A percentile compares a stretch with the other conserved stretches of the same genome.
Evolutionary conservation across 805 yeast species (phyloP).

Genomic region (Candida hispaniensis): DNA sequence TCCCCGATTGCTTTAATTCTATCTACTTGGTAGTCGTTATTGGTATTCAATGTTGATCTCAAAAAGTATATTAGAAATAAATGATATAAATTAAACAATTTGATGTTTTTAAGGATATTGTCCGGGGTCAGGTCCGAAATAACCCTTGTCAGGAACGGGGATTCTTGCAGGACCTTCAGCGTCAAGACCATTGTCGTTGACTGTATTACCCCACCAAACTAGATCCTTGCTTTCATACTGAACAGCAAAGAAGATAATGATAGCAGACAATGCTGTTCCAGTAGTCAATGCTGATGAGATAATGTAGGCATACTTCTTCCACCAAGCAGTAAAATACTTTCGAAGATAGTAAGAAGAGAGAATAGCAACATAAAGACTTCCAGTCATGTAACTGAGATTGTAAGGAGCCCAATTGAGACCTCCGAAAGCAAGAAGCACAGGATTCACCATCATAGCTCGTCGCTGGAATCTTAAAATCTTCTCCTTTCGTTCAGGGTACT

Average conservation of each 20-base stretch:
- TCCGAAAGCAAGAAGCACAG: slow-evolving; percentile 38
- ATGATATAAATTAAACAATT: no score
- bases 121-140: slow-evolving; percentile 20
- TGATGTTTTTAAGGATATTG: slow-evolving; percentile 19
- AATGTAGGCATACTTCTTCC: slow-evolving; percentile 44
- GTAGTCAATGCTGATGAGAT: slow-evolving; percentile 40
- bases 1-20: no score
- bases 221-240: slow-evolving; percentile 30
- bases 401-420: slow-evolving; percentile 33
- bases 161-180: slow-evolving; percentile 16
- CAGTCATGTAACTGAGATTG: slow-evolving; percentile 35
- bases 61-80: no score
- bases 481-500: slow-evolving; percentile 15
- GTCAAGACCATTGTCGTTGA: slow-evolving; percentile 21
- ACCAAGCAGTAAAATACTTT: slow-evolving; percentile 37
- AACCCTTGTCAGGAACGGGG: slow-evolving; percentile 16
- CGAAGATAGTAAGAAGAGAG: slow-evolving; percentile 38
- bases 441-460: slow-evolving; percentile 27
- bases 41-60: no score
- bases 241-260: slow-evolving; percentile 36
- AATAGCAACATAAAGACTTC: slow-evolving; percentile 35
- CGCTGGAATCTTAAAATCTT: slow-evolving; percentile 24
- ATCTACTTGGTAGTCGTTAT: no score
- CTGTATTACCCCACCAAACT: slow-evolving; percentile 45
- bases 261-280: slow-evolving; percentile 41